Percentiles rank a stretch among this genome's conserved stretches.
Evolutionary conservation across 2,329 filamentous ascomycete genomes (phyloP).

Genomic region (Paracorniculantispora psalliotae): DNA sequence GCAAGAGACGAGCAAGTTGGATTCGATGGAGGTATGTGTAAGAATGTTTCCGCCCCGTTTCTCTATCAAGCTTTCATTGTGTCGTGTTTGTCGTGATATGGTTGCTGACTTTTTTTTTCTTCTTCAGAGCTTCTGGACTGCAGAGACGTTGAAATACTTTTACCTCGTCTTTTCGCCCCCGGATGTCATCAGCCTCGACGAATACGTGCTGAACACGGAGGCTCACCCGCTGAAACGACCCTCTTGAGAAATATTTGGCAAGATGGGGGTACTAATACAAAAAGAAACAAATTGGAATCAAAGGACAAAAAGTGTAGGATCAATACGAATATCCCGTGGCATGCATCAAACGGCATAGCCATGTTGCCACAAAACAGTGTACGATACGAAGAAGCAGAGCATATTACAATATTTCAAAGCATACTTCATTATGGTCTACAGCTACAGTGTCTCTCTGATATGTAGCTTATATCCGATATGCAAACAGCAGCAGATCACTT

Average conservation of each 20-base stretch:
- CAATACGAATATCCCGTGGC: neutral
- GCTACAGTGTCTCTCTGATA: neutral
- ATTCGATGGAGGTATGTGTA: conserved; percentile 55
- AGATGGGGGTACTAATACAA: neutral
- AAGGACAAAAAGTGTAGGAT: neutral
- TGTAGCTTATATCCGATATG: neutral
- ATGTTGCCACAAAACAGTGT: neutral
- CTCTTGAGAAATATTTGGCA: neutral
- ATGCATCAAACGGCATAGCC: neutral
- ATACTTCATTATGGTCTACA: neutral
- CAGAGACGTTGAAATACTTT: conserved; percentile 64
- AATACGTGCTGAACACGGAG: conserved; percentile 57
- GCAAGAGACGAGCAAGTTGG: conserved; percentile 34
- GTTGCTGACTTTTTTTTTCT: neutral
- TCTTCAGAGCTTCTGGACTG: conserved; percentile 62
- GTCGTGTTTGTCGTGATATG: neutral
- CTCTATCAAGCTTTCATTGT: neutral
- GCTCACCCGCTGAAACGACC: conserved; percentile 44
- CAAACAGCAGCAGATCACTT: no score
- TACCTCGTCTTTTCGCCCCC: conserved; percentile 59
- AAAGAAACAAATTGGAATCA: neutral
- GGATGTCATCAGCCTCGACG: conserved; percentile 53
- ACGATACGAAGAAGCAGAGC: neutral
- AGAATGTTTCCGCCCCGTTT: neutral
- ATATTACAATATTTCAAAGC: neutral